Base-by-base conservation (phyloP, 164 flowering plant genomes). In the Amborella trichopoda region DNA sequence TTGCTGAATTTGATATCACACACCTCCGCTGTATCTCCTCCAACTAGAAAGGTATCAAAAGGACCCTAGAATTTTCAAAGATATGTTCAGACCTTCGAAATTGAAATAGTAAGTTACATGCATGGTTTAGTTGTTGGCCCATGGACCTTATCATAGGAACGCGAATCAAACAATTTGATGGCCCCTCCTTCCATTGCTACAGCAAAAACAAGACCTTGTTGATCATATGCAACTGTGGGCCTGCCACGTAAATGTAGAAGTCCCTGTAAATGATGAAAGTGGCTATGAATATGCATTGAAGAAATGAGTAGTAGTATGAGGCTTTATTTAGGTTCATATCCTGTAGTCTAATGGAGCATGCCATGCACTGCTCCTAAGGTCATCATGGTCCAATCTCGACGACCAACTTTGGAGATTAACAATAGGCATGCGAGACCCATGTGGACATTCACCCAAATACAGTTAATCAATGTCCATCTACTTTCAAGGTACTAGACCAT, bases 161-260 rank as follows among this genome's bases (percentile, higher is more conserved):
- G 91, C 37, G 95, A 93, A 75, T 91, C 99, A 72, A 91, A 91
- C 62, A 87, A 59, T 63, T 88, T 91, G 44, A 91, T 76, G 50
- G 96, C 99, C 63, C 99, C 96, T 37, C 96, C 99, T 87, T 91
- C 99, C 96, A 91, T 91, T 55, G 96, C 88, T 50, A 88, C 95
- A 6, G 96, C 96, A 80, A 91, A 91, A 28, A 91, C 99, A 56
- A 91, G 88, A 43, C 99, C 99, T 61, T 91, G 99, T 50, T 87
- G 99, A 61, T 91, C 96, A 62, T 78, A 88, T 26, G 99, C 96
- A 44, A 88, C 96, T 3, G 95, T 67, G 50, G 99, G 99, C 61
- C 96, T 75, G 65, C 96, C 99, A 58, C 96, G 83, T 14, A 91
- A 66, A 32, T 55, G 91, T 48, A 91, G 50, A 54, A 91, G 76